phyloP scores from a whole-genome alignment of 176 grass and related monocot genomes.

The Phyllostachys edulis region DNA sequence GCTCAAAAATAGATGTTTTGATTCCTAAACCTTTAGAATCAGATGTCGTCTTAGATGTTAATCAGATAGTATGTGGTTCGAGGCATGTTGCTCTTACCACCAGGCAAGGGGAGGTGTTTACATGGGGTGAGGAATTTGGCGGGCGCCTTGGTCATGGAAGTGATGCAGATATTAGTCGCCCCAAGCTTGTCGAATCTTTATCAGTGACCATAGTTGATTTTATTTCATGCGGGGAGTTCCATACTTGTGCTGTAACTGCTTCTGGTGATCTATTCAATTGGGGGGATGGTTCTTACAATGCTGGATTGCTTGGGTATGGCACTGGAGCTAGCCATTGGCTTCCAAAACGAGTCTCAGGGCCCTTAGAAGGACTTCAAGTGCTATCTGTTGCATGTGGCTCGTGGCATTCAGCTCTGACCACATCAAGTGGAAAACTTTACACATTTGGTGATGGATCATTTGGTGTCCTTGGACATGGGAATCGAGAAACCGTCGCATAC shows the following conservation, averaged over 20 bases:
- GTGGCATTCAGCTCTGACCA: conserved; percentile 84
- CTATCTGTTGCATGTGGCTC: conserved; percentile 72
- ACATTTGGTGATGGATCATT: conserved; percentile 93
- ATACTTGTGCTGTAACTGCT: conserved; percentile 77
- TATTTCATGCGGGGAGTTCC: conserved; percentile 86
- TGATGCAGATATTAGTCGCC: conserved; percentile 62
- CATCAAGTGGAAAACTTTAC: conserved; percentile 68
- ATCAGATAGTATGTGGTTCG: conserved; percentile 74
- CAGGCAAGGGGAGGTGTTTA: conserved; percentile 86
- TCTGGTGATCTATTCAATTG: conserved; percentile 83
- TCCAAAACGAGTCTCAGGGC: conserved; percentile 75
- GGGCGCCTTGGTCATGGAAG: conserved; percentile 75
- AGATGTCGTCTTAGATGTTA: conserved; percentile 89
- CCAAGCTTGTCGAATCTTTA: conserved; percentile 81
- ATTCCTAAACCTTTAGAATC: conserved; percentile 88
- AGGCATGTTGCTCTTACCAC: conserved; percentile 85
- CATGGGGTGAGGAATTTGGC: conserved; percentile 85
- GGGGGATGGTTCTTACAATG: conserved; percentile 72
- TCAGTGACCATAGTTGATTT: conserved; percentile 68
- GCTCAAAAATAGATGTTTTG: conserved; percentile 63
- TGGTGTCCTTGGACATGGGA: conserved; percentile 81
- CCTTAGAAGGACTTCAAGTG: conserved; percentile 77
- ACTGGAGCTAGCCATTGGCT: conserved; percentile 62
- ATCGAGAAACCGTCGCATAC: conserved; percentile 57
- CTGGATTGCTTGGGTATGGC: conserved; percentile 76